Evolutionary conservation across 2,329 filamentous ascomycete species (phyloP).

Genomic region (Beauveria varroae): DNA sequence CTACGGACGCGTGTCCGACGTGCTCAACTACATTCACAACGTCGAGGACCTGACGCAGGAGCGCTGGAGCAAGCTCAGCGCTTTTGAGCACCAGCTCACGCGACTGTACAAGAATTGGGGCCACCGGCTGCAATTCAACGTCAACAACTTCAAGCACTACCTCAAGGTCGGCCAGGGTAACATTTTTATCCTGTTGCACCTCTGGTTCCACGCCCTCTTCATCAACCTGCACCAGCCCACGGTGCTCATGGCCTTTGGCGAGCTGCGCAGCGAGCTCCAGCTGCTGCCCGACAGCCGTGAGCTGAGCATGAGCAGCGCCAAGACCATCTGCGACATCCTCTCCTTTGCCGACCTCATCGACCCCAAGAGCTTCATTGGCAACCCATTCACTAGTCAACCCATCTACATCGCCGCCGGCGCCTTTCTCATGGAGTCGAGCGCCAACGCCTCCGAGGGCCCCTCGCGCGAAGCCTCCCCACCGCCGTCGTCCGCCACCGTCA

Average conservation of each 20-base stretch:
- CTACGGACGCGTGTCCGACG: slow-evolving; percentile 75
- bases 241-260: slow-evolving; percentile 67
- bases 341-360: slow-evolving; percentile 82
- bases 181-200: slow-evolving; percentile 78
- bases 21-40: slow-evolving; percentile 73
- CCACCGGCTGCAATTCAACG: slow-evolving; percentile 71
- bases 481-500: neutral
- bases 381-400: slow-evolving; percentile 82
- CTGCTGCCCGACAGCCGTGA: slow-evolving; percentile 75
- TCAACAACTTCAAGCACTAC: slow-evolving; percentile 78
- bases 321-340: slow-evolving; percentile 84
- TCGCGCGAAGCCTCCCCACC: slow-evolving; percentile 49
- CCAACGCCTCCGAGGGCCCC: slow-evolving; percentile 56
- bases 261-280: slow-evolving; percentile 53
- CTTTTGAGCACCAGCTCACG: slow-evolving; percentile 77
- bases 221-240: slow-evolving; percentile 81
- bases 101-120: slow-evolving; percentile 65
- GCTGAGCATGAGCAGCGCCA: slow-evolving; percentile 78
- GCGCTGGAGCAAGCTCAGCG: slow-evolving; percentile 60
- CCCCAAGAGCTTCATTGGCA: slow-evolving; percentile 77
- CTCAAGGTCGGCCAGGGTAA: slow-evolving; percentile 74
- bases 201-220: slow-evolving; percentile 84
- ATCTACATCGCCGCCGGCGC: slow-evolving; percentile 89
- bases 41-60: slow-evolving; percentile 67
- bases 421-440: slow-evolving; percentile 74